Evolutionary conservation across 164 flowering plant genomes (phyloP).

Genomic region (Tetracentron sinense): DNA sequence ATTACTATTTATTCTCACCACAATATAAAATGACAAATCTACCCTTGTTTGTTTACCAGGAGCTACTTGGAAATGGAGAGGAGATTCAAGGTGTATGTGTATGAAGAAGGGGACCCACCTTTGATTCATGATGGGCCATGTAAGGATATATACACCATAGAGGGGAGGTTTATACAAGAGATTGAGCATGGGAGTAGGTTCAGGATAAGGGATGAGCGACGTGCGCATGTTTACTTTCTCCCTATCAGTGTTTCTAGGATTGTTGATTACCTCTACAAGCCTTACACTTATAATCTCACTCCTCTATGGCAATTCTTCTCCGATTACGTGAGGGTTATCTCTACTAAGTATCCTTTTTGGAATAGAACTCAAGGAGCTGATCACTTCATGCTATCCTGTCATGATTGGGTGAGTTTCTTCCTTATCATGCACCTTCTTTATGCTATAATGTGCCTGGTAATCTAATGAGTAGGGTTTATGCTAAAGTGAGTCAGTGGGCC

Average conservation of each 20-base stretch:
- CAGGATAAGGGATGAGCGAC: slow-evolving; percentile 29
- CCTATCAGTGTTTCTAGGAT: slow-evolving; percentile 64
- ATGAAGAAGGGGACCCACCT: slow-evolving; percentile 69
- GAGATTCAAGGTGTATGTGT: slow-evolving; percentile 58
- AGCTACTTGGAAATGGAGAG: slow-evolving; percentile 77
- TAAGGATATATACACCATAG: slow-evolving; percentile 60
- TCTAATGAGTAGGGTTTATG: too few relatives aligned
- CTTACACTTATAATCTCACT: slow-evolving; percentile 19
- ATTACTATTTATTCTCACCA: too few relatives aligned
- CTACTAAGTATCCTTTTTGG: slow-evolving; percentile 72
- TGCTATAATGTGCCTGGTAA: too few relatives aligned
- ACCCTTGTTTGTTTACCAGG: slow-evolving; percentile 26
- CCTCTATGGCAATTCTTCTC: slow-evolving; percentile 36
- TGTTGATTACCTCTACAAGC: slow-evolving; percentile 49
- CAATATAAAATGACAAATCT: not conserved
- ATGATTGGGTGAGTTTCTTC: slow-evolving; percentile 63
- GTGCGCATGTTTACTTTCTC: slow-evolving; percentile 57
- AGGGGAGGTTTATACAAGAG: slow-evolving; percentile 72
- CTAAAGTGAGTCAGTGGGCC: too few relatives aligned
- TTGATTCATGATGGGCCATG: slow-evolving; percentile 67
- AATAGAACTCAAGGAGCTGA: slow-evolving; percentile 68
- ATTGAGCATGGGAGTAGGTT: slow-evolving; percentile 48
- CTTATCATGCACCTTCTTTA: not conserved
- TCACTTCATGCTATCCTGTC: slow-evolving; percentile 85
- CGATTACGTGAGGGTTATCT: slow-evolving; percentile 54